Evolutionary conservation across 108 stramenopile species (phyloP).

Genomic region (Licmophora abbreviata): DNA sequence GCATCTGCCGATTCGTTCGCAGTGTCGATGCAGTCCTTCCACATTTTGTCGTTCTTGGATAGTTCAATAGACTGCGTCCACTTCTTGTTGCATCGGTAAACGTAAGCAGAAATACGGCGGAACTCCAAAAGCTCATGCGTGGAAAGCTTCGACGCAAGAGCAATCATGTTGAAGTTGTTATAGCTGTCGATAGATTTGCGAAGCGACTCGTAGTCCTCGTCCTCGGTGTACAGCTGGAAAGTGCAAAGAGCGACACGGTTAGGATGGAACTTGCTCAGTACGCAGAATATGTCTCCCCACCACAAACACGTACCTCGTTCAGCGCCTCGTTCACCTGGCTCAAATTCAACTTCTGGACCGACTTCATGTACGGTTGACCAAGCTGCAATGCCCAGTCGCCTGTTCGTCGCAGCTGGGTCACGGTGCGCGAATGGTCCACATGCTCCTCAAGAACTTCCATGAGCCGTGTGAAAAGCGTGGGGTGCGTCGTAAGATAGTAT

Average conservation of each 20-base stretch:
- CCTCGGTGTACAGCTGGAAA: constrained; percentile 92
- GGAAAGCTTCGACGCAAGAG: constrained; percentile 92
- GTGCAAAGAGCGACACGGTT: background rate
- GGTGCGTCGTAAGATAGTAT: constrained; percentile 91
- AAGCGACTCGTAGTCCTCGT: constrained; percentile 97
- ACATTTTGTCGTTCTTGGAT: constrained; percentile 97
- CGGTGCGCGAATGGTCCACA: constrained; percentile 96
- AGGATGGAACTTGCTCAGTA: background rate
- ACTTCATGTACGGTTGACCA: constrained; percentile 91
- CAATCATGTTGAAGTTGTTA: constrained; percentile 99
- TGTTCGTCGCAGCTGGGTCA: constrained; percentile 91
- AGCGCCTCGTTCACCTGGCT: constrained; percentile 98
- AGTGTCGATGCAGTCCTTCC: constrained; percentile 99
- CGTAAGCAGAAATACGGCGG: constrained; percentile 96
- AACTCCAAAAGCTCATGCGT: constrained; percentile 99
- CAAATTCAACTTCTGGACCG: constrained; percentile 93
- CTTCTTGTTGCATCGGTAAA: constrained; percentile 97
- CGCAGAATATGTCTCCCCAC: background rate
- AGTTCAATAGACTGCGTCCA: constrained; percentile 93
- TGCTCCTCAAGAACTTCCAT: constrained; percentile 91
- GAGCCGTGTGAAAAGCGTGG: constrained; percentile 84
- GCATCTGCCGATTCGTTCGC: constrained; percentile 90
- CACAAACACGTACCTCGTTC: constrained; percentile 55
- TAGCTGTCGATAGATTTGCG: constrained; percentile 93
- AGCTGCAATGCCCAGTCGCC: constrained; percentile 91